Evolutionary conservation across 768 basidiomycete species (phyloP), one percentile per base, ranked within the genome.

Genomic region (Amanita fuliginea): DNA sequence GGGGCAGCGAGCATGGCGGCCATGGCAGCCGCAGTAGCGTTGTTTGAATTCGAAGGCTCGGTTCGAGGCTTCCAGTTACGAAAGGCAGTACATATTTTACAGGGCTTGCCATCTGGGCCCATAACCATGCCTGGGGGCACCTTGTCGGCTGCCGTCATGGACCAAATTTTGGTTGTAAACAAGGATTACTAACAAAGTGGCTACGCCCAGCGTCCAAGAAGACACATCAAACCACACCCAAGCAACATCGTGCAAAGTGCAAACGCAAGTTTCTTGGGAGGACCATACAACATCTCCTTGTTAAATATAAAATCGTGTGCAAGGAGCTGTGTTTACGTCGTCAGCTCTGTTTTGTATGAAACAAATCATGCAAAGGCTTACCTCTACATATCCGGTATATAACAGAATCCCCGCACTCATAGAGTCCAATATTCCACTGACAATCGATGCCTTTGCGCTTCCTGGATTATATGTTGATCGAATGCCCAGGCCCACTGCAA

Each of bases 301-400:
- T 80, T 92, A 68, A 95, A 92, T 35, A 98, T 60, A 66, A 98
- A 96, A 59, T 97, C 95, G 61, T 96, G 94, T 1, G 91, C 95
- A 40, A 98, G 74, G 0, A 96, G 75, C 83, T 86, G 53, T n/a
- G 30, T 57, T 42, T 26, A 5, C 49, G 11, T 47, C 34, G 19
- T 41, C 10, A 28, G 51, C 21, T 39, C 32, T 6, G 4, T 33
- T 13, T 10, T 16, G 32, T 26, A 37, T 33, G n/a, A n/a, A 33
- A 37, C 33, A 18, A n/a, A 24, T 24, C 53, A 14, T 35, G 36
- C 28, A 13, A 37, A 18, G 18, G 56, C 70, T 32, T 53, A 83
- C 84, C 75, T 93, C 89, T 30, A 92, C 90, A 19, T 90, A 69
- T 19, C 87, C 88, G 0, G 90, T 92, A 61, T 89, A 93, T 11